A percentile compares a stretch with the other conserved stretches of the same genome.
Evolutionary conservation across 495 filamentous ascomycete species (phyloP).

Genomic region (Penicillium argentinense): DNA sequence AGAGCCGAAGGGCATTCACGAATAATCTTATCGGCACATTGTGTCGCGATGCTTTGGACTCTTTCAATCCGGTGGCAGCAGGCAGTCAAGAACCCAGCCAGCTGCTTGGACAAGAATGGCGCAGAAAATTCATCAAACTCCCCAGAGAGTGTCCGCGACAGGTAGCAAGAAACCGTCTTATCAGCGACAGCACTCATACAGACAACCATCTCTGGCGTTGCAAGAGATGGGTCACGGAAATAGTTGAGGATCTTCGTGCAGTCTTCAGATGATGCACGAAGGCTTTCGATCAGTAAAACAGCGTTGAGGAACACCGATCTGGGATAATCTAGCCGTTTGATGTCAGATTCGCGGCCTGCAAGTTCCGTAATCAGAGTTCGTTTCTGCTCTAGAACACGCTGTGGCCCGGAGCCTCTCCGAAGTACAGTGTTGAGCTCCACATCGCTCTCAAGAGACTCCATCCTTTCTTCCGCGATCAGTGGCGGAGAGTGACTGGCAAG

Average conservation of each 20-base stretch:
- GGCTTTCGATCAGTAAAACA: conserved; percentile 77
- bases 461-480: conserved; percentile 76
- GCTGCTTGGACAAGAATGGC: conserved; percentile 81
- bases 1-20: conserved; percentile 81
- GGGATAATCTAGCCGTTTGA: conserved; percentile 77
- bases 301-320: conserved; percentile 90
- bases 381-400: conserved; percentile 79
- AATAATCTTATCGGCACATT: conserved; percentile 82
- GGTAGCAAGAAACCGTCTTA: conserved; percentile 69
- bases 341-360: conserved; percentile 70
- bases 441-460: conserved; percentile 88
- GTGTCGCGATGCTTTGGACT: conserved; percentile 80
- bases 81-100: conserved; percentile 77
- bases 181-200: conserved; percentile 84
- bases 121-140: conserved; percentile 72
- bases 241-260: conserved; percentile 86
- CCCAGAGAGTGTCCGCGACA: conserved; percentile 69
- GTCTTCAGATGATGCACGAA: conserved; percentile 79
- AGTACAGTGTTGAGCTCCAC: conserved; percentile 93
- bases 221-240: conserved; percentile 87
- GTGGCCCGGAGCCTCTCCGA: conserved; percentile 73
- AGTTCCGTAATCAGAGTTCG: conserved; percentile 68
- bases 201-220: conserved; percentile 71
- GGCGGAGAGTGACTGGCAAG: conserved; percentile 85
- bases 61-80: conserved; percentile 91